These are phyloP conservation scores for Colletotrichum camelliae DNA, from an alignment of 2,329 filamentous ascomycete genomes.

Conservation along the genomic window DNA sequence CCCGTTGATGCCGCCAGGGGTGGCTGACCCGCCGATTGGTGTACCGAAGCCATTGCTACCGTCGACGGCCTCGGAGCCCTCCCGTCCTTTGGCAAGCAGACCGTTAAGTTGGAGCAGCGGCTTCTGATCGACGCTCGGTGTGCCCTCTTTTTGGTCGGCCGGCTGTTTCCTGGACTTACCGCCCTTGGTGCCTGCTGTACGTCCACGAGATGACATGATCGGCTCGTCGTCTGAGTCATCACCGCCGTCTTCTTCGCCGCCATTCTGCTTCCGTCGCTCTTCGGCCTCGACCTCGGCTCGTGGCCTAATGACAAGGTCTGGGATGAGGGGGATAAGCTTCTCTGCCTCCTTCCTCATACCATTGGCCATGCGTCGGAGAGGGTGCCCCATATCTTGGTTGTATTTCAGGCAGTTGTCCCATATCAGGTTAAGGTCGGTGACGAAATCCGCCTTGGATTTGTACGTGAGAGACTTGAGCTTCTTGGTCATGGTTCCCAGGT, in stretches of 20 bases:
- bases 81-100: conserved; percentile 62
- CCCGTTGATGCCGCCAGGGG: conserved; percentile 75
- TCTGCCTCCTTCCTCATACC: conserved; percentile 98
- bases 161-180: conserved; percentile 78
- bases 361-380: conserved; percentile 88
- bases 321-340: conserved; percentile 93
- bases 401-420: conserved; percentile 98
- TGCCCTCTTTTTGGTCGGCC: conserved; percentile 77
- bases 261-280: conserved; percentile 83
- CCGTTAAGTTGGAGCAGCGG: conserved; percentile 73
- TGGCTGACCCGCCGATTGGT: conserved; percentile 76
- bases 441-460: conserved; percentile 93
- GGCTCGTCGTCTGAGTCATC: conserved; percentile 97
- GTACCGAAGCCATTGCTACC: conserved; percentile 88
- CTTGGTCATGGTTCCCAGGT: conserved; percentile 97
- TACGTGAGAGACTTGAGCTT: conserved; percentile 84
- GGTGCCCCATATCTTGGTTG: conserved; percentile 88
- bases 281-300: conserved; percentile 94
- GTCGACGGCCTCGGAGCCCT: conserved; percentile 81
- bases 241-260: conserved; percentile 79
- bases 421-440: conserved; percentile 90
- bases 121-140: conserved; percentile 78
- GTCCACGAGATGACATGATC: conserved; percentile 95
- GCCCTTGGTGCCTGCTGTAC: conserved; percentile 84
- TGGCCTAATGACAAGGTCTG: conserved; percentile 87